Evolutionary conservation across 768 basidiomycete genomes (phyloP).

Genomic region (Pisolithus albus): DNA sequence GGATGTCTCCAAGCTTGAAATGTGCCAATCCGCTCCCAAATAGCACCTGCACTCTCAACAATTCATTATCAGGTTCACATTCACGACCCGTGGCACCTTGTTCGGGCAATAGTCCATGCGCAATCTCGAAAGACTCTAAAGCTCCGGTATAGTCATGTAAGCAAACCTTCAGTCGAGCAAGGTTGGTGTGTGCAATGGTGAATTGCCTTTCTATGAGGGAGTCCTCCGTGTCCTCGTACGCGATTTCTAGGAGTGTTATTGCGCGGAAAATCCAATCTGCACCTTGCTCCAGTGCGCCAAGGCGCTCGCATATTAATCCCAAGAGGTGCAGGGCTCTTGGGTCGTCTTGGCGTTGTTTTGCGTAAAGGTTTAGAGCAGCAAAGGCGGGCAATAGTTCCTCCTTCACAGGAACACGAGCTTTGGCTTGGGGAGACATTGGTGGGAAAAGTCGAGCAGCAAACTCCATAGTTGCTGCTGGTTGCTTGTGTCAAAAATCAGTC

Average conservation of each 20-base stretch:
- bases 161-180: conserved; percentile 71
- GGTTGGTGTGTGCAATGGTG: conserved; percentile 72
- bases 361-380: conserved; percentile 75
- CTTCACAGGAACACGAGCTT: conserved; percentile 15
- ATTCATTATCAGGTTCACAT: conserved; percentile 26
- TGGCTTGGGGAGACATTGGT: conserved; percentile 20
- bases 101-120: conserved; percentile 59
- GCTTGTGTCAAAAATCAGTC: conserved; percentile 36
- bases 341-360: conserved; percentile 58
- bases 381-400: conserved; percentile 68
- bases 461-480: conserved; percentile 81
- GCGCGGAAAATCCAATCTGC: conserved; percentile 50
- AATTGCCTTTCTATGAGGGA: conserved; percentile 70
- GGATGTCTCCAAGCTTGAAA: conserved; percentile 57
- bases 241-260: conserved; percentile 69
- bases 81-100: conserved; percentile 11
- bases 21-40: conserved; percentile 70
- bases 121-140: conserved; percentile 64
- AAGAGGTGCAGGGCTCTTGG: conserved; percentile 75
- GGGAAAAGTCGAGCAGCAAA: conserved; percentile 59
- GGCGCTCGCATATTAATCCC: conserved; percentile 76
- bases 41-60: conserved; percentile 54
- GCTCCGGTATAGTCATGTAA: conserved; percentile 52
- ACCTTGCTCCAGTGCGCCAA: conserved; percentile 65
- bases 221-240: conserved; percentile 86